These are phyloP conservation scores for Euphorbia lathyris DNA, from an alignment of 345 rosid genomes.

Conservation along the genomic window DNA sequence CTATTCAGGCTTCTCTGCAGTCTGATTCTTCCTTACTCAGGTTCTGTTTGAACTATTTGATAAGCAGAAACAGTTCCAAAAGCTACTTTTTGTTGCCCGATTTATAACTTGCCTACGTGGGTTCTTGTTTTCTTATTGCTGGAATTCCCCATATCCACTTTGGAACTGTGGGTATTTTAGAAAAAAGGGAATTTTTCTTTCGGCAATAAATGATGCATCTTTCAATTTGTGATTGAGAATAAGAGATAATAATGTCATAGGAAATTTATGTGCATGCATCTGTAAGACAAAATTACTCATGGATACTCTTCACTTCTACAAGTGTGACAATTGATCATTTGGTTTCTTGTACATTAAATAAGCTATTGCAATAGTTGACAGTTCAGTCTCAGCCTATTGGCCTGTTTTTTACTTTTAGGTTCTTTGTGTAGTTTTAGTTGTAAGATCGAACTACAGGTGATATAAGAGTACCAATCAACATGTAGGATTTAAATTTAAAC, in stretches of 20 bases:
- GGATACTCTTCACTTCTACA: not conserved
- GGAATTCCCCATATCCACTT: not conserved
- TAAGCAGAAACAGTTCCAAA: not conserved
- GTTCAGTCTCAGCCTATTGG: not conserved
- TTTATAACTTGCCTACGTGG: slow-evolving; percentile 3
- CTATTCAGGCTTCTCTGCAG: slow-evolving; percentile 84
- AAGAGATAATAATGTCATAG: not conserved
- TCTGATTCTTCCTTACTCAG: slow-evolving; percentile 84
- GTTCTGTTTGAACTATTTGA: slow-evolving; percentile 35
- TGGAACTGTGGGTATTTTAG: not conserved
- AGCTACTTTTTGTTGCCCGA: not conserved
- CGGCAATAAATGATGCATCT: not conserved
- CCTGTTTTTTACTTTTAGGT: not conserved
- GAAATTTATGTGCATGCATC: not conserved
- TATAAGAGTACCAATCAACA: not conserved
- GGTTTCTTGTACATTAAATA: not conserved
- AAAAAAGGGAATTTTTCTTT: not conserved
- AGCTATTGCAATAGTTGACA: not conserved
- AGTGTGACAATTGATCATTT: not conserved
- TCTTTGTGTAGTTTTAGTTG: not conserved
- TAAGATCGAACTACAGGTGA: not conserved
- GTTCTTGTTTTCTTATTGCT: not conserved
- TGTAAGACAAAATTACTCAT: not conserved
- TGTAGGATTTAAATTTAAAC: not conserved
- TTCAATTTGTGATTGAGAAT: not conserved